Base-by-base conservation (phyloP, 2,329 filamentous ascomycete genomes). In the Aspergillus hortae region DNA sequence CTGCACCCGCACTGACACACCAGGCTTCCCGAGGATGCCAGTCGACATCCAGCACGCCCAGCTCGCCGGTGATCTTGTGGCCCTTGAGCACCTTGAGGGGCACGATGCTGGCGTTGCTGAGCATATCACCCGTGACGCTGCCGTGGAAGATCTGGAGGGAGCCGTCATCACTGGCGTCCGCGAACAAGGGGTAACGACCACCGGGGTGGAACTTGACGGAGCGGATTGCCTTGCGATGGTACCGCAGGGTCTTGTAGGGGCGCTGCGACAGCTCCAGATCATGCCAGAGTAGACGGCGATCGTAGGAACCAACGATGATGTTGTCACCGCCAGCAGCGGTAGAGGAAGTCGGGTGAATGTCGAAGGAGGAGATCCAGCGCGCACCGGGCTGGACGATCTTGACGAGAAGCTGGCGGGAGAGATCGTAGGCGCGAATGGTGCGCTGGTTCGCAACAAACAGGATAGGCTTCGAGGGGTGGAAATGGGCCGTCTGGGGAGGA, bases 371-470 rank as follows among this genome's bases (percentile, higher is more conserved):
- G 62, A 99, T 96, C 90, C 92, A 91, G 58, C 92, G 86, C 3
- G 92, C 92, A 65, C 94, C 94, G 0, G 94, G 94, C 67, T 95
- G 90, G 53, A 99, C 78, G 53, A 94, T 90, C 77, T 96, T 96
- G 71, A 96, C 82, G 32, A 99, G 84, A 66, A 95, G 89, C 69
- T 96, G 91, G 63, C 87, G 87, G 59, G 92, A 88, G 43, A 99
- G 81, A 70, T 99, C 94, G 75, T 99, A 99, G 66, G 89, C 89
- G 51, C 94, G 88, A 66, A 99, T 92, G 52, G 88, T 88, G 62
- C 92, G 89, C 72, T 96, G 91, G 10, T 95, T 97, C 3, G 94
- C 94, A 50, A 99, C 90, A 67, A 97, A 97, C 76, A 99, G 92
- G 46, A 96, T 84, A 0, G 94, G 92, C 60, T 91, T 87, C 38